These are phyloP conservation scores for Glaciozyma antarctica DNA, from an alignment of 768 basidiomycete species.

Conservation along the genomic window DNA sequence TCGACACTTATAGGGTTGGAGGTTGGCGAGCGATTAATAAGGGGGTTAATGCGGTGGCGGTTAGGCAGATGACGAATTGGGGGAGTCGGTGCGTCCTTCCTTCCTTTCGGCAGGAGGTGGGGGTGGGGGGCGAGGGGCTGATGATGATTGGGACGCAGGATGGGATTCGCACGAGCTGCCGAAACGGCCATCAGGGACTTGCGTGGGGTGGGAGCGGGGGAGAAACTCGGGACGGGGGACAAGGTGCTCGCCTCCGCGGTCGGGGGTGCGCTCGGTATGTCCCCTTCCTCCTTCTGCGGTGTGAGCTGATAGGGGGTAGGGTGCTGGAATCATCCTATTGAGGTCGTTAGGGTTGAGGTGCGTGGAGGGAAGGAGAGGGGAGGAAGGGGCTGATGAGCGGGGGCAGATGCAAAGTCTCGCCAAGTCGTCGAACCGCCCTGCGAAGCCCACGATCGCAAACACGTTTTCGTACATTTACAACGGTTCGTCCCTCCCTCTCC, in stretches of 20 bases:
- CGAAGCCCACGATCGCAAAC: constrained; percentile 69
- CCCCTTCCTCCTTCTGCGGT: no score
- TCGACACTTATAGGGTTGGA: constrained; percentile 83
- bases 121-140: no score
- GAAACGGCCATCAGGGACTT: neutral
- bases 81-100: constrained; percentile 36
- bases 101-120: no score
- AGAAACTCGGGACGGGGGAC: constrained; percentile 62
- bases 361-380: neutral
- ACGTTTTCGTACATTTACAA: constrained; percentile 84
- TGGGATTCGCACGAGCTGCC: neutral
- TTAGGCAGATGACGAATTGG: constrained; percentile 43
- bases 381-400: neutral
- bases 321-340: constrained; percentile 69
- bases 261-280: constrained; percentile 59
- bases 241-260: constrained; percentile 80
- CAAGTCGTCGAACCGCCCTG: constrained; percentile 55
- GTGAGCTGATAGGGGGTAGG: constrained; percentile 34
- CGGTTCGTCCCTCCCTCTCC: constrained; percentile 36
- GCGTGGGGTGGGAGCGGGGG: constrained; percentile 52
- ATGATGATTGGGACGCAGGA: constrained; percentile 44
- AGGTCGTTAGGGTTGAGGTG: constrained; percentile 72
- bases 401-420: constrained; percentile 60
- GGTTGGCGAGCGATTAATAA: constrained; percentile 95
- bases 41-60: constrained; percentile 67